Conservation (phyloP, 2,329 filamentous ascomycete species). For the Claviceps digitariae region DNA sequence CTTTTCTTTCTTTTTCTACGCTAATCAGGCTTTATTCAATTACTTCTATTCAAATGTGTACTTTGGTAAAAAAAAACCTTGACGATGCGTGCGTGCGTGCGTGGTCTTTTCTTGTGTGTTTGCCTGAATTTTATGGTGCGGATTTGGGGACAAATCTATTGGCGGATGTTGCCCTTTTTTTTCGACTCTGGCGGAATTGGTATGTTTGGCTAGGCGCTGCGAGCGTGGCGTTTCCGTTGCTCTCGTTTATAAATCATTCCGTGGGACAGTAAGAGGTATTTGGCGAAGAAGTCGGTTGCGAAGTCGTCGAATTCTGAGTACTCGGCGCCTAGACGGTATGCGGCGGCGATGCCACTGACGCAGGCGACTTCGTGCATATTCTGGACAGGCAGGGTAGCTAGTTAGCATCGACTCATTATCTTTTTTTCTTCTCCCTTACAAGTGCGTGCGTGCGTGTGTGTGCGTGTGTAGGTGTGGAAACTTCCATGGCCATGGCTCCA, state of each 20-base stretch:
- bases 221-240: constrained; percentile 15
- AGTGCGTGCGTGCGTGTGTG: too few relatives aligned
- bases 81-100: too few relatives aligned
- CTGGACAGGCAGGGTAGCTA: constrained; percentile 17
- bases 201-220: neutral
- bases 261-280: constrained; percentile 32
- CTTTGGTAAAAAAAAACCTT: neutral
- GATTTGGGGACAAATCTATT: too few relatives aligned
- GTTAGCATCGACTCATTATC: neutral
- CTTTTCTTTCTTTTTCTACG: too few relatives aligned
- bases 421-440: neutral
- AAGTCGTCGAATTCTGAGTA: constrained; percentile 48
- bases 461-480: too few relatives aligned
- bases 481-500: neutral
- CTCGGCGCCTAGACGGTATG: constrained; percentile 51
- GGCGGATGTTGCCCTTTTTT: too few relatives aligned
- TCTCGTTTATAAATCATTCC: constrained; percentile 25
- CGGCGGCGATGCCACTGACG: constrained; percentile 57
- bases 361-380: constrained; percentile 59
- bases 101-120: too few relatives aligned
- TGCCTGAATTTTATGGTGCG: too few relatives aligned
- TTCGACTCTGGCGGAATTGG: too few relatives aligned
- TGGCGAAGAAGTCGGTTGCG: constrained; percentile 32
- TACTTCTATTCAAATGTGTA: neutral
- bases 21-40: neutral